Base-by-base conservation (phyloP, 768 basidiomycete species). In the Suillus luteus region DNA sequence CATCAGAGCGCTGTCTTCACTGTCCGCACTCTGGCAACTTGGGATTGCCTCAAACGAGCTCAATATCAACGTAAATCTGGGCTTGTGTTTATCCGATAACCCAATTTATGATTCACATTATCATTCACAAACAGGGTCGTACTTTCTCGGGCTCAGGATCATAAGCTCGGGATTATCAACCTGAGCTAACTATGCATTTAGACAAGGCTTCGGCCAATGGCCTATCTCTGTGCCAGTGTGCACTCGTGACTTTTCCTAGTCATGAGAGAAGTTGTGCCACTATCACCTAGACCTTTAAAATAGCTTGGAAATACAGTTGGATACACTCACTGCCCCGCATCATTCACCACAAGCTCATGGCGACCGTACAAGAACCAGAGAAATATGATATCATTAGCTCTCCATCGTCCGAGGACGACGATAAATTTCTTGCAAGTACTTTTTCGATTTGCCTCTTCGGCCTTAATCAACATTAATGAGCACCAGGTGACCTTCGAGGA, bases 401-500 rank as follows among this genome's bases (percentile, higher is more conserved):
- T 27, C 38, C 55, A 3, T 38, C 61, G 40, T 55, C 11, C 22
- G 49, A 61, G 14, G 35, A 24, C 35, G n/a, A 38, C 17, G 46
- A 61, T 31, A 27, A 61, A 37, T 51, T 59, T 22, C 40, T 59
- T 6, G 61, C 24, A 58, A 59, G 61, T 60, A 59, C 12, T 6
- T 10, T 44, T n/a, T 22, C 40, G 5, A 14, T 41, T 44, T 5
- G 27, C 12, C 14, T 14, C 19, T 27, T 22, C 19, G n/a, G n/a
- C 12, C 61, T 22, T 27, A 27, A 43, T 55, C 41, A 35, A 60
- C 24, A 7, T 48, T 52, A 27, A 31, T 10, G 27, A 17, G 10
- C n/a, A 37, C 55, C 62, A 79, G 76, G 71, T 78, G n/a, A 74
- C 77, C 22, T 79, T 76, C 46, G 70, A 73, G n/a, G 63, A 69